Evolutionary conservation across 306 rosid species (phyloP), one percentile per base, ranked within the genome.

Genomic region (Aeschynomene evenia): DNA sequence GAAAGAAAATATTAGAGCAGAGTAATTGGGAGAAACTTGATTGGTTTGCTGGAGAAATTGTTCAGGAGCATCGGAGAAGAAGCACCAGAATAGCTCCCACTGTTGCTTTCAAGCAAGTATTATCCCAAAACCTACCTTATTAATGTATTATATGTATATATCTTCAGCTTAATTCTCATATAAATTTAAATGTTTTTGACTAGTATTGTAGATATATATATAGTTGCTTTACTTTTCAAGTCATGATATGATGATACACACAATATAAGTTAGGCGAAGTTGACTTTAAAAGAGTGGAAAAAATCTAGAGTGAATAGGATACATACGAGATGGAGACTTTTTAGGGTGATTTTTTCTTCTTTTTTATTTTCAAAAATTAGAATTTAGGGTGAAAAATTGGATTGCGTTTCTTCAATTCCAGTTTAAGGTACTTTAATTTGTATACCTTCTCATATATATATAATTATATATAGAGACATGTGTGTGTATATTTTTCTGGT

Each of bases 1-100:
- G 97, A 24, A 95, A 87, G 87, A 86, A 87, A 75, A 81, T 95
- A 34, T 84, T 78, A 3, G 99, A 95, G 72, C 88, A 84, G 77
- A 89, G 85, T 76, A 95, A 95, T 76, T 83, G 76, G 1, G 96
- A 95, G 84, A 95, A 84, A 85, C 95, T 95, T 18, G 97, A 95
- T 63, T 91, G 99, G 99, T 88, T 95, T 65, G 99, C 99, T 1
- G 99, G 91, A 67, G 99, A 95, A 75, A 86, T 95, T 68, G 95
- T 95, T 68, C 84, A 80, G 72, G 99, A 95, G 77, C 99, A 91
- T 83, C 97, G 87, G 95, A 91, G 97, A 91, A 86, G 99, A 90
- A 86, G 95, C 86, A 87, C 95, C 90, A 87, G 99, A 79, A 95
- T 91, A 83, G 99, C 97, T 80, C 99, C 99, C 90, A 91, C 99